Conservation (phyloP, 495 filamentous ascomycete genomes). For the Mytilinidion resinicola region DNA sequence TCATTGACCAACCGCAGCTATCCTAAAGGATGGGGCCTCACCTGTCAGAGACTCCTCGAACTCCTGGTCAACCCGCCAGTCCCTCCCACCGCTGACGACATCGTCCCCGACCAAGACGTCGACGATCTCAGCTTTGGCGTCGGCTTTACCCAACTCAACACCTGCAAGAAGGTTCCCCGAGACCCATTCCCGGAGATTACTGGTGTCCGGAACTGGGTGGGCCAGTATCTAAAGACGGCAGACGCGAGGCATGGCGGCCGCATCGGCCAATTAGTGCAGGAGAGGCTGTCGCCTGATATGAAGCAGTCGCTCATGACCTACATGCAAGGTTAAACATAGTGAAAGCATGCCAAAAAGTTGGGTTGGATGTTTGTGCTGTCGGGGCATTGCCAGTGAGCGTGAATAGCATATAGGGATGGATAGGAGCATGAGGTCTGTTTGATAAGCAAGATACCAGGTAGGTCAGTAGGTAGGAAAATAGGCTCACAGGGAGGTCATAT, state of each 20-base stretch:
- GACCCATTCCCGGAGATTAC: constrained; percentile 79
- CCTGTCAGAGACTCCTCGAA: constrained; percentile 76
- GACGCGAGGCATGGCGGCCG: constrained; percentile 50
- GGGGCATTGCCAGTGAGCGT: neutral
- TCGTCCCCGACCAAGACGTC: constrained; percentile 75
- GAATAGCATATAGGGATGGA: neutral
- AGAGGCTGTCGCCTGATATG: constrained; percentile 52
- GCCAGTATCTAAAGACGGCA: constrained; percentile 59
- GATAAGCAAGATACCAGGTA: neutral
- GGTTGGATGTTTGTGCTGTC: neutral
- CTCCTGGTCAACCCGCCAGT: constrained; percentile 83
- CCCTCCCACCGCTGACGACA: constrained; percentile 57
- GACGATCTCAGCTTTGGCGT: constrained; percentile 93
- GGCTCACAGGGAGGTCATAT: neutral
- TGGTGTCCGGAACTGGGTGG: constrained; percentile 75
- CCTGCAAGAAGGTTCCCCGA: constrained; percentile 59
- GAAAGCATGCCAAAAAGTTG: neutral
- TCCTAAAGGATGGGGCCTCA: constrained; percentile 83
- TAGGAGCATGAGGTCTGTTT: neutral
- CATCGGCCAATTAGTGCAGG: constrained; percentile 51
- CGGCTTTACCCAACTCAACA: constrained; percentile 86
- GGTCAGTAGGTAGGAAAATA: neutral
- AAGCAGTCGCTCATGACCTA: constrained; percentile 51
- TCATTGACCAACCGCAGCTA: constrained; percentile 30
- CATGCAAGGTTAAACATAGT: constrained; percentile 36